These are phyloP conservation scores for Botrytis galanthina DNA, from an alignment of 2,329 filamentous ascomycete species.

Conservation along the genomic window DNA sequence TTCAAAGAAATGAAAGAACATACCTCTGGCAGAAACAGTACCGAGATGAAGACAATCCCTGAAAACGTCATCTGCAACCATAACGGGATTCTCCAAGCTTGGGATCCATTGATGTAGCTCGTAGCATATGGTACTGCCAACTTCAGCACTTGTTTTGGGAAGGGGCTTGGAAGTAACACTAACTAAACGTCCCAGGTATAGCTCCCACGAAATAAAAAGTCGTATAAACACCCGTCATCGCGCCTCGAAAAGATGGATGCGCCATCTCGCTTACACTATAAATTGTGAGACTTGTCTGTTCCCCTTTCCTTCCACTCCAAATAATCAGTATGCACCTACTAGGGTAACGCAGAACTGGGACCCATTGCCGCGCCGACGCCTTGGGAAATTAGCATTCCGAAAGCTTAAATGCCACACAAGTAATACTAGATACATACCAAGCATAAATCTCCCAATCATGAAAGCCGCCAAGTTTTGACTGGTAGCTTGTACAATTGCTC, in stretches of 20 bases:
- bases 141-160: background rate
- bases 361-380: constrained; percentile 19
- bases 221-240: constrained; percentile 38
- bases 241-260: constrained; percentile 45
- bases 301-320: constrained; percentile 13
- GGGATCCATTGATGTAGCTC: constrained; percentile 12
- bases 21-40: constrained; percentile 54
- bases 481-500: constrained; percentile 29
- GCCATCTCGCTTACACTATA: constrained; percentile 47
- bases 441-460: constrained; percentile 53
- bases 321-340: constrained; percentile 29
- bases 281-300: background rate
- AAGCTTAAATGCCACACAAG: fast-evolving
- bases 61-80: constrained; percentile 38
- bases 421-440: constrained; percentile 50
- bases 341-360: constrained; percentile 17
- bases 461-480: constrained; percentile 41
- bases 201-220: constrained; percentile 31
- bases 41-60: constrained; percentile 37
- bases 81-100: constrained; percentile 39
- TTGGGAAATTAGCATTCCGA: constrained; percentile 31
- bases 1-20: background rate
- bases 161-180: fast-evolving
- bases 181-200: constrained; percentile 27
- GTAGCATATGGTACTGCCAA: constrained; percentile 16